These are phyloP conservation scores for Arthrobotrys megalospora DNA, from an alignment of 2,329 filamentous ascomycete species.

Conservation along the genomic window DNA sequence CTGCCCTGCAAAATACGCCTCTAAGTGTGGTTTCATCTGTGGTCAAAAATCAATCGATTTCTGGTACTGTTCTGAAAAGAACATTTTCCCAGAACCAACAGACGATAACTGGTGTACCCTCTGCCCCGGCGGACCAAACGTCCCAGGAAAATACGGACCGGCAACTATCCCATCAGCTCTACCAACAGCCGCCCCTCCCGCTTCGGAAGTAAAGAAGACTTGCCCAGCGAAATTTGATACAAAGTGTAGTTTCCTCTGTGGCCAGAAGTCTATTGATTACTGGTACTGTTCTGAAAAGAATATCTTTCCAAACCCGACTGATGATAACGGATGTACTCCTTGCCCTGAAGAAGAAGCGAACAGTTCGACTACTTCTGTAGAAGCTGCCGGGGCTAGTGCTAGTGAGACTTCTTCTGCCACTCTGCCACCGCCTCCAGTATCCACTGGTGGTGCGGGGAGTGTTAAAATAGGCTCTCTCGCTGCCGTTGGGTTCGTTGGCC, in stretches of 20 bases:
- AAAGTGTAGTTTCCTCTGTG: not conserved
- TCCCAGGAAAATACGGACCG: no score
- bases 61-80: conserved; percentile 1
- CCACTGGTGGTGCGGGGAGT: no score
- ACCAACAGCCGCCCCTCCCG: no score
- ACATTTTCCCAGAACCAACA: conserved; percentile 1
- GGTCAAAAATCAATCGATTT: not conserved
- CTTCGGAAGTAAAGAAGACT: not conserved
- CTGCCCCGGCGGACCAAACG: not conserved
- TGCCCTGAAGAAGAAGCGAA: not conserved
- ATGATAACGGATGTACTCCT: not conserved
- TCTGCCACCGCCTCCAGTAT: no score
- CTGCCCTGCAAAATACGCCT: not conserved
- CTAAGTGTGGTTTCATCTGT: not conserved
- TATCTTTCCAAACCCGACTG: not conserved
- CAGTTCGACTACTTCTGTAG: no score
- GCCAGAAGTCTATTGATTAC: not conserved
- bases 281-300: conserved; percentile 9
- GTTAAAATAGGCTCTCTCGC: no score
- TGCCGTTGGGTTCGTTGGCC: no score
- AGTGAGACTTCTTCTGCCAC: no score
- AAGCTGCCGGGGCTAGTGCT: no score
- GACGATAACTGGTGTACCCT: not conserved
- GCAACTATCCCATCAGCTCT: no score
- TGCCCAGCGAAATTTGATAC: not conserved